phyloP scores from a whole-genome alignment of 2,329 filamentous ascomycete genomes.

The Zymoseptoria pseudotritici region DNA sequence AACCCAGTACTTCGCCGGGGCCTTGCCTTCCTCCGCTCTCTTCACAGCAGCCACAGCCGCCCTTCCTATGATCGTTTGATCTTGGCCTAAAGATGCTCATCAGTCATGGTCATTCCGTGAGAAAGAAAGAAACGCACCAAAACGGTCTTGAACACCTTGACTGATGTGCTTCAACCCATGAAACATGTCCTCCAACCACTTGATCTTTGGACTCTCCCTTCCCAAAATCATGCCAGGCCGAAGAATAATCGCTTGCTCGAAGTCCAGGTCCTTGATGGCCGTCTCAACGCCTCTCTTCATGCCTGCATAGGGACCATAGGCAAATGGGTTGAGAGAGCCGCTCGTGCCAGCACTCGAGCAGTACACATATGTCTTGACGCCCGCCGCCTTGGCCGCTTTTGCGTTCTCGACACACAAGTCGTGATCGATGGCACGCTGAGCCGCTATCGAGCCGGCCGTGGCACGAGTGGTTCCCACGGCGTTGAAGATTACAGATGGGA shows the following conservation, averaged over 20 bases:
- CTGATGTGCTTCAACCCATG: constrained; percentile 10
- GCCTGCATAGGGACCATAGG: constrained; percentile 28
- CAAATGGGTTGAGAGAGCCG: constrained; percentile 9
- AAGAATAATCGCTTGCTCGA: constrained; percentile 32
- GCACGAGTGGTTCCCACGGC: constrained; percentile 31
- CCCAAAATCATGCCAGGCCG: constrained; percentile 32
- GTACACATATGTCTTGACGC: constrained; percentile 31
- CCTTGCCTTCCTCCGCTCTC: constrained; percentile 12
- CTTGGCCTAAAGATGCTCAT: constrained; percentile 6
- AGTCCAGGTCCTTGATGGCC: constrained; percentile 30
- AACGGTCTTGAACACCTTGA: constrained; percentile 9
- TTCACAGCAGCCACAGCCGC: constrained; percentile 11
- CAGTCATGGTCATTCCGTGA: neutral
- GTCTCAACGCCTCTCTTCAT: constrained; percentile 35
- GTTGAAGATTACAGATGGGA: constrained; percentile 15
- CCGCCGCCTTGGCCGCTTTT: constrained; percentile 30
- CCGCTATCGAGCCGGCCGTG: constrained; percentile 27
- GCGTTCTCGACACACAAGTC: constrained; percentile 32
- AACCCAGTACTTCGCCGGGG: constrained; percentile 14
- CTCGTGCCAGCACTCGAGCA: constrained; percentile 31
- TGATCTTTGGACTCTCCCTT: constrained; percentile 13
- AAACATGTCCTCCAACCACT: constrained; percentile 18
- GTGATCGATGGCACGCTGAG: constrained; percentile 35
- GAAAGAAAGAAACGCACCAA: constrained; percentile 5
- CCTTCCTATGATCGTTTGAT: constrained; percentile 14